Evolutionary conservation across 257 asterid species (phyloP), one percentile per base, ranked within the genome.

Genomic region (Haberlea rhodopensis): DNA sequence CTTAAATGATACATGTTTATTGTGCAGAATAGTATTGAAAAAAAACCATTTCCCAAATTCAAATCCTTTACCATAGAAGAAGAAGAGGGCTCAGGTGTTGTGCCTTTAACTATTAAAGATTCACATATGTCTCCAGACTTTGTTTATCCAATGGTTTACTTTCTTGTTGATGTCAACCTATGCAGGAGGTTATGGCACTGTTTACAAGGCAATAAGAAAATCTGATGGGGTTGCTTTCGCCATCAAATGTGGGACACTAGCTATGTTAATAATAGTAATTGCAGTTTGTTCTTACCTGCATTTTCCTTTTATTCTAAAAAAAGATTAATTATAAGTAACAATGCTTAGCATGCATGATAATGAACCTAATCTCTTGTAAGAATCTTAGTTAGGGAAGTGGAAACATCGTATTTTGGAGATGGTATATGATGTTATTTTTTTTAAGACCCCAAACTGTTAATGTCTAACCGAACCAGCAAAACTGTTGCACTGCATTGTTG

Each of bases 131-230:
- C 8, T 24, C 22, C 21, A 24, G 62, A 28, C 48, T 21, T 48
- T 23, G 29, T 51, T 45, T 68, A 53, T 57, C 68, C 7, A 7
- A 69, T 75, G 73, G 54, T 67, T 43, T 56, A 58, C 32, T 32
- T 19, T 62, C 60, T 60, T 65, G 66, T 32, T 70, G 51, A 53
- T 62, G 65, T 68, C 40, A 31, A n/a, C n/a, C 60, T 57, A 13
- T 71, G 81, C 88, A 92, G 98, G 98, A 76, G 98, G 98, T 65
- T 92, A 92, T 76, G 97, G 98, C 63, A 92, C 97, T 31, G 98
- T 92, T 72, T 92, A 85, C 80, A 78, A 87, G 79, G 96, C 95
- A 71, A 85, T 76, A 80, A 82, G 97, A 73, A 92, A 87, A 80
- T 61, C 72, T 34, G 97, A 92, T 68, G 98, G 94, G 59, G 74